Evolutionary conservation across 2,329 filamentous ascomycete genomes (phyloP).

Genomic region (Sordariomycetes sp.): DNA sequence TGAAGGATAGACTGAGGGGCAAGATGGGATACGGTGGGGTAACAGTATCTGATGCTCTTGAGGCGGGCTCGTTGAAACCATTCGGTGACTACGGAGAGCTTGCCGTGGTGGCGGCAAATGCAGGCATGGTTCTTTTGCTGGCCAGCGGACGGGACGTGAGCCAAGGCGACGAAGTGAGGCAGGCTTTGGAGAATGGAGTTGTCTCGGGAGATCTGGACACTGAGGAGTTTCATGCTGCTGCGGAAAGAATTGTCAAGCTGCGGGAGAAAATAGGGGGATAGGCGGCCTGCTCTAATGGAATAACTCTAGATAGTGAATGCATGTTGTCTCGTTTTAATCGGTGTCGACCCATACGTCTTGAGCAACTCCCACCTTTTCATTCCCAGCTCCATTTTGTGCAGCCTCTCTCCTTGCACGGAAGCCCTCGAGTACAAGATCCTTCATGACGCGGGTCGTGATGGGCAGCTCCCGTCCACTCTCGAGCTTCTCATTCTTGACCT

Average conservation of each 20-base stretch:
- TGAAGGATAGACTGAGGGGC: conserved; percentile 9
- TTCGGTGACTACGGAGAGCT: conserved; percentile 6
- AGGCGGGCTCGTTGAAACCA: conserved; percentile 7
- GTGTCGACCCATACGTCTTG: no score
- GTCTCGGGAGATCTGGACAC: conserved; percentile 4
- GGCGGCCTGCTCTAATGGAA: no score
- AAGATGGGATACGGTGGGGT: conserved; percentile 9
- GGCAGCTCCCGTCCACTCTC: conserved; percentile 17
- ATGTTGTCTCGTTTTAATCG: no score
- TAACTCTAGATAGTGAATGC: no score
- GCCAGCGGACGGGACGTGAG: conserved; percentile 8
- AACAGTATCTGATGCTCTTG: conserved; percentile 11
- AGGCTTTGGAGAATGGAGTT: conserved; percentile 7
- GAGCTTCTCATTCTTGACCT: conserved; percentile 17
- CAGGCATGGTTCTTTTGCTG: conserved; percentile 11
- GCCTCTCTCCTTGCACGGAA: conserved; percentile 15
- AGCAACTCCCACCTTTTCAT: no score
- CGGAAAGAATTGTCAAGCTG: conserved; percentile 8
- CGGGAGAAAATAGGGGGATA: conserved; percentile 5
- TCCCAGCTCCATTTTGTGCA: no score
- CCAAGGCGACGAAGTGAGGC: conserved; percentile 8
- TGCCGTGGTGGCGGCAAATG: conserved; percentile 6
- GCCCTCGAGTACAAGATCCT: conserved; percentile 17
- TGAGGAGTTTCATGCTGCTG: conserved; percentile 9
- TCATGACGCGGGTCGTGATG: conserved; percentile 18